A percentile compares a stretch with the other conserved stretches of the same genome.
phyloP scores from a whole-genome alignment of 768 basidiomycete genomes.

The Mycena kentingensis region DNA sequence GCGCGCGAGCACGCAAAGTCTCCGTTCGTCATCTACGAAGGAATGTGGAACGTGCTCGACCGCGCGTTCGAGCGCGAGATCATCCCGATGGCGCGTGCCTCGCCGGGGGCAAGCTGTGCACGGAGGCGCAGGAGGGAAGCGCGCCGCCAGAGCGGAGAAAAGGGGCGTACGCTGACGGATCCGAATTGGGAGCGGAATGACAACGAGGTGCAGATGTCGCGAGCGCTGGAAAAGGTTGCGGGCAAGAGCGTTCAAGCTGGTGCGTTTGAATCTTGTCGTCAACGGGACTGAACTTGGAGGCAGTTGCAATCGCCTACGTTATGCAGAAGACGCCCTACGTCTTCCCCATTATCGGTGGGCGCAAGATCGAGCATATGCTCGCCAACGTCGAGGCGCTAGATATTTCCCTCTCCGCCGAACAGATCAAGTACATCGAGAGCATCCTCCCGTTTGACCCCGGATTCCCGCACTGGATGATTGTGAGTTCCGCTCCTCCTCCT shows the following conservation, averaged over 20 bases:
- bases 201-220: conserved; percentile 34
- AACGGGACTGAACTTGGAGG: conserved; percentile 18
- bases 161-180: conserved; percentile 35
- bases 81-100: conserved; percentile 42
- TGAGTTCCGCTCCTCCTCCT: not conserved
- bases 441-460: conserved; percentile 38
- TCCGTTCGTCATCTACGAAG: conserved; percentile 50
- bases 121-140: conserved; percentile 34
- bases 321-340: conserved; percentile 46
- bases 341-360: conserved; percentile 42
- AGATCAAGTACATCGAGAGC: conserved; percentile 38
- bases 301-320: conserved; percentile 23
- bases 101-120: conserved; percentile 32
- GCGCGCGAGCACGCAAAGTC: conserved; percentile 43
- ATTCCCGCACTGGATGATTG: conserved; percentile 27
- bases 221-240: conserved; percentile 41
- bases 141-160: conserved; percentile 30
- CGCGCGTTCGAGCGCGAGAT: conserved; percentile 51
- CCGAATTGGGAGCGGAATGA: conserved; percentile 29
- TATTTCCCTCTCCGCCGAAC: conserved; percentile 36
- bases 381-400: conserved; percentile 43
- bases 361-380: conserved; percentile 42
- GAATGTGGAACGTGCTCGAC: conserved; percentile 32
- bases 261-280: not conserved
- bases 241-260: conserved; percentile 34